Base-by-base conservation (phyloP, 306 rosid genomes). In the Castanospermum australe region DNA sequence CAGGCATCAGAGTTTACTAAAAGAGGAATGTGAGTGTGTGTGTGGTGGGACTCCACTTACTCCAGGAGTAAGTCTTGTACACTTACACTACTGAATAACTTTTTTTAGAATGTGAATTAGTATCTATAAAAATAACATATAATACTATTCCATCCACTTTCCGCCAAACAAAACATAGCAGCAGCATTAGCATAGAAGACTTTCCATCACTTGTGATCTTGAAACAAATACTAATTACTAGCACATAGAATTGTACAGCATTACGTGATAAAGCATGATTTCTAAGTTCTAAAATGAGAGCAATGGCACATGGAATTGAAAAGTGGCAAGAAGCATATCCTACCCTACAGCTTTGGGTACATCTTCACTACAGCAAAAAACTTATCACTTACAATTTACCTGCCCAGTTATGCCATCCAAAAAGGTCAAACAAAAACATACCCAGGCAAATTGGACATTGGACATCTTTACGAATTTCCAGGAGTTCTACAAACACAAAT, bases 401-500 rank as follows among this genome's bases (percentile, higher is more conserved):
- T 18, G 36, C 54, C 8, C 45, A 84, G 47, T 50, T 56, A 59
- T 47, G 55, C 6, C 50, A 70, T 25, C 32, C 33, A 48, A 62
- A 77, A 84, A 65, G 81, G 79, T 76, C 5, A 82, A 76, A 52
- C 17, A 72, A 38, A 79, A 86, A 81, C 73, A 77, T 87, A 94
- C 98, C 98, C 13, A 94, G 98, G 85, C 98, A 94, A 86, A 94
- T 94, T 65, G 98, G 98, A 83, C 98, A 94, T 73, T 94, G 97
- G 56, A 94, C 96, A 83, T 94, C 98, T 83, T 90, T 94, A 1
- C 97, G 96, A 75, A 94, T 79, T 51, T 88, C 92, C 24, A 61
- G 77, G 60, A 94, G 89, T 80, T 87, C 90, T 3, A 91, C 90
- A 59, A 56, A 66, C 78, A 90, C 77, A 79, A 69, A 94, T 72